Evolutionary conservation across 176 grass and related monocot species (phyloP).

Genomic region (Aegilops tauschii): DNA sequence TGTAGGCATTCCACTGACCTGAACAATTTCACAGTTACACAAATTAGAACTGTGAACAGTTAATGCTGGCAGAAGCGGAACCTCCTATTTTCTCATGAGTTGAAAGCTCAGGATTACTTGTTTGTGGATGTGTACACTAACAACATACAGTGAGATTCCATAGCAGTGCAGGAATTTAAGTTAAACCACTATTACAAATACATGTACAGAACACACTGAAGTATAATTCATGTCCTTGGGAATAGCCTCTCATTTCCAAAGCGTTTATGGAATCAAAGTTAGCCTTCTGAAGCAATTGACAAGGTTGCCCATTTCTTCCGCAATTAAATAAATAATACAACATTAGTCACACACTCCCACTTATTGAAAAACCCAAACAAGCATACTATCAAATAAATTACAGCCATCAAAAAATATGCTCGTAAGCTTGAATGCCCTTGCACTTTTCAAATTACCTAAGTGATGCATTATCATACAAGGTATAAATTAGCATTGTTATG

Average conservation of each 20-base stretch:
- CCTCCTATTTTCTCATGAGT: background rate
- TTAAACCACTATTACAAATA: slow-evolving; percentile 4
- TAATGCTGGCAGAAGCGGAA: background rate
- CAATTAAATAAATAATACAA: background rate
- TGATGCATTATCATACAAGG: background rate
- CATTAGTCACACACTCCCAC: background rate
- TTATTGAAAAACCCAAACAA: slow-evolving; percentile 14
- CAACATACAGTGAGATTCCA: background rate
- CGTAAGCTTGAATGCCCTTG: background rate
- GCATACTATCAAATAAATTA: slow-evolving; percentile 6
- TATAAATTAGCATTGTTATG: background rate
- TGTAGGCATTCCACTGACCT: slow-evolving; percentile 96
- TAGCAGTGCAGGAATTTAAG: slow-evolving; percentile 5
- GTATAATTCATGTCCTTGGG: background rate
- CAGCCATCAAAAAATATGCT: slow-evolving; percentile 5
- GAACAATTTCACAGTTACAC: slow-evolving; percentile 19
- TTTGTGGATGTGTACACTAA: background rate
- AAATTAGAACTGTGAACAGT: slow-evolving; percentile 4
- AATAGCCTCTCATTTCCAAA: background rate
- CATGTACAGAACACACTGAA: background rate
- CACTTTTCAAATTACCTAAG: background rate
- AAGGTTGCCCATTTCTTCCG: background rate
- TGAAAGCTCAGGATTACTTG: slow-evolving; percentile 10
- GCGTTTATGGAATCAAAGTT: background rate
- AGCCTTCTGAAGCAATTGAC: background rate